Base-by-base conservation (phyloP, 495 filamentous ascomycete species). In the Penicillium alfredii region DNA sequence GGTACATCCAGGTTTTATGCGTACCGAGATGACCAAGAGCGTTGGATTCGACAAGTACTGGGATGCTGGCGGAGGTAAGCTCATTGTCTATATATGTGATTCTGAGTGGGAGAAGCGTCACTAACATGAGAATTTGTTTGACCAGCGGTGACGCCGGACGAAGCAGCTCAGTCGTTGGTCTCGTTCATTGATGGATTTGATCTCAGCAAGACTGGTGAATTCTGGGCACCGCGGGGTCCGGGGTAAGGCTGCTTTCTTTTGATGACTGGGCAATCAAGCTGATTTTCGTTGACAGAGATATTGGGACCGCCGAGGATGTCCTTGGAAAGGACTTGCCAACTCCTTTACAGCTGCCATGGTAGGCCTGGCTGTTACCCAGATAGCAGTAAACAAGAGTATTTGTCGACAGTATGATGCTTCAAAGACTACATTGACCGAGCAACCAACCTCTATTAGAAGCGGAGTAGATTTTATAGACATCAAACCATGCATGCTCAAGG, bases 1-100 rank as follows among this genome's bases (percentile, higher is more conserved):
- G 33, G 68, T 86, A 12, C 82, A 87, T 56, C 81, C 82, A 3
- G 80, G 81, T 0, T 85, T 85, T 52, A 83, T 87, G 80, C 61
- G 81, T 30, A 85, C 81, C 11, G 78, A 84, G 48, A 82, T 84
- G 78, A 84, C 81, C 4, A 74, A 66, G 44, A 61, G 72, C 3
- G 81, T 85, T 16, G 81, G 77, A 7, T 85, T 83, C 49, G 81
- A 86, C 50, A 73, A 82, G 49, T 83, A 66, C 45, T 84, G 76
- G 73, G 79, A 84, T 55, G 64, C 49, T 23, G 79, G 78, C 24
- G 80, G 78, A 45, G 78, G 76, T 81, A 42, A 59, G 70, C n/a
- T n/a, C n/a, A n/a, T n/a, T n/a, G n/a, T n/a, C n/a, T n/a, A n/a
- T n/a, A n/a, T n/a, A n/a, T n/a, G n/a, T n/a, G n/a, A n/a, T n/a